Conservation (phyloP, 2,329 filamentous ascomycete species). For the Albifimbria verrucaria region DNA sequence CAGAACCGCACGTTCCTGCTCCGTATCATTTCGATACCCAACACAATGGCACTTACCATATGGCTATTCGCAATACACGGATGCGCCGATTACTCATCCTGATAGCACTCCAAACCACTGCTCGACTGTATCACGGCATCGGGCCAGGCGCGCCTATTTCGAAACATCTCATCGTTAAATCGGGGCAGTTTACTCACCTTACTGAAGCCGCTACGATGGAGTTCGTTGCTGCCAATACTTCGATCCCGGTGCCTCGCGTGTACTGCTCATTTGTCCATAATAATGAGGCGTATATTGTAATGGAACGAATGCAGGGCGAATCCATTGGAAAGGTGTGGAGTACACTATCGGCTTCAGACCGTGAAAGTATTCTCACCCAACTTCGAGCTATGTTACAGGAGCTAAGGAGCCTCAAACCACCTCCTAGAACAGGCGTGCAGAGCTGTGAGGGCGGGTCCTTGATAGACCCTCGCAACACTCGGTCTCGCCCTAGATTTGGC, state of each 20-base stretch:
- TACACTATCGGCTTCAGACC: constrained; percentile 8
- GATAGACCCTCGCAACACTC: constrained; percentile 22
- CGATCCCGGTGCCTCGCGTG: constrained; percentile 15
- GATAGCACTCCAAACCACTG: constrained; percentile 22
- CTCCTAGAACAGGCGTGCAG: constrained; percentile 10
- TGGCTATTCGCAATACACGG: constrained; percentile 26
- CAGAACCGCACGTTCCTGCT: constrained; percentile 3
- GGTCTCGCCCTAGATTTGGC: constrained; percentile 17
- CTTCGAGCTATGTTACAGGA: constrained; percentile 17
- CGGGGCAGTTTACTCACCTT: constrained; percentile 13
- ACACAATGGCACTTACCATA: constrained; percentile 17
- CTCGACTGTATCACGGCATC: constrained; percentile 18
- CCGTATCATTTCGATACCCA: constrained; percentile 4
- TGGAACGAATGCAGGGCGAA: constrained; percentile 31
- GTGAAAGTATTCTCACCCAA: constrained; percentile 13
- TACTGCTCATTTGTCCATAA: constrained; percentile 31
- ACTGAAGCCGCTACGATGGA: constrained; percentile 18
- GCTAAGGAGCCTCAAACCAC: constrained; percentile 17
- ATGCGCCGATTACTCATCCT: constrained; percentile 19
- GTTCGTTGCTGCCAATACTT: constrained; percentile 15
- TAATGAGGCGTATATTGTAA: constrained; percentile 41
- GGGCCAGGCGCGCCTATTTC: constrained; percentile 24
- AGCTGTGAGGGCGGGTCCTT: constrained; percentile 24
- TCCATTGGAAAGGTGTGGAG: constrained; percentile 13
- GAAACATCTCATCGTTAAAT: constrained; percentile 20